Percentiles rank a stretch among this genome's conserved stretches.
These are phyloP conservation scores for Apiospora arundinis DNA, from an alignment of 2,329 filamentous ascomycete species.

Conservation along the genomic window DNA sequence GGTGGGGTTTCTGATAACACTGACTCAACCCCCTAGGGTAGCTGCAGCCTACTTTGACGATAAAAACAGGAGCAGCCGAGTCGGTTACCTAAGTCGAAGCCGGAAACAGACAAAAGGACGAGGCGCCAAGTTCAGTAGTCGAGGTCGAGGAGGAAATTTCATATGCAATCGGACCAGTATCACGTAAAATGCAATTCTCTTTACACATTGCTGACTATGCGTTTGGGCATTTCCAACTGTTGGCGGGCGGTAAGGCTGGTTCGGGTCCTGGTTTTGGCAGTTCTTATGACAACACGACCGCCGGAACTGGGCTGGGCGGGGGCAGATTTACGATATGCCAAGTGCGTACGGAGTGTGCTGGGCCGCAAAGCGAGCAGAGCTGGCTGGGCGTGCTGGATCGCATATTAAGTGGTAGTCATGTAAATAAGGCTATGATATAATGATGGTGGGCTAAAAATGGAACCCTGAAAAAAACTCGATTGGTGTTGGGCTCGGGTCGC, in stretches of 20 bases:
- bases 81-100: background rate
- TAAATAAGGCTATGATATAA: slow-evolving; percentile 8
- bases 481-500: background rate
- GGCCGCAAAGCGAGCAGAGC: background rate
- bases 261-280: background rate
- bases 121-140: background rate
- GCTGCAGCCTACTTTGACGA: slow-evolving; percentile 1
- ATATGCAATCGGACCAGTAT: background rate
- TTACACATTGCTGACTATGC: slow-evolving; percentile 14
- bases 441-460: slow-evolving; percentile 11
- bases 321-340: slow-evolving; percentile 17
- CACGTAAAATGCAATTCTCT: slow-evolving; percentile 12
- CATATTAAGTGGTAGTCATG: background rate
- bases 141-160: background rate
- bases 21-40: slow-evolving; percentile 13
- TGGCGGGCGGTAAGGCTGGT: slow-evolving; percentile 7
- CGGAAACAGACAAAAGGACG: background rate
- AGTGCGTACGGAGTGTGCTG: background rate
- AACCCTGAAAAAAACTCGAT: slow-evolving; percentile 10
- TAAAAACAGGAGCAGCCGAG: background rate
- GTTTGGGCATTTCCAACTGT: background rate
- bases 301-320: slow-evolving; percentile 10
- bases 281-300: slow-evolving; percentile 12
- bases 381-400: background rate
- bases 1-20: background rate